A percentile compares a stretch with the other conserved stretches of the same genome.
phyloP scores from a whole-genome alignment of 2,329 filamentous ascomycete genomes.

The Cryphonectria carpinicola region DNA sequence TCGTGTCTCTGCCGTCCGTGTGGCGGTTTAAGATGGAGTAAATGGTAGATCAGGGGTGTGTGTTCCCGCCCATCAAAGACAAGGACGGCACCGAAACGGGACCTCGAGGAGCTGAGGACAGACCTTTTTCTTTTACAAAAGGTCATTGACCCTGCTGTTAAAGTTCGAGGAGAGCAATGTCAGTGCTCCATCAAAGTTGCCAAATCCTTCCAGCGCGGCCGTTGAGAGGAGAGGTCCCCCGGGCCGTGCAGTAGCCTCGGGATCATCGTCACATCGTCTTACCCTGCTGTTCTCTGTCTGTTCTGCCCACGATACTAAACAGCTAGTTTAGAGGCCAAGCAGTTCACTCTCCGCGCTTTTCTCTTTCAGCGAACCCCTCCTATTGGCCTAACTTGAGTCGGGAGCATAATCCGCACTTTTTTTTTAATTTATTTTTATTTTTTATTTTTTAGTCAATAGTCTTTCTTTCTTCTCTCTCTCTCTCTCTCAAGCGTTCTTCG shows the following conservation, averaged over 20 bases:
- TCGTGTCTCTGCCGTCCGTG: not conserved
- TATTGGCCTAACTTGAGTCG: slow-evolving; percentile 2
- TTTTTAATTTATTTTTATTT: not conserved
- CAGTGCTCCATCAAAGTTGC: not conserved
- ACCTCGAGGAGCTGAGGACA: not conserved
- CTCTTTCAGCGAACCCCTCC: not conserved
- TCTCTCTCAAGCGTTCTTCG: too few relatives aligned
- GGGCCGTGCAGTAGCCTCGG: slow-evolving; percentile 9
- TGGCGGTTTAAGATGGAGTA: not conserved
- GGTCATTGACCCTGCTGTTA: not conserved
- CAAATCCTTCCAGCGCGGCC: not conserved
- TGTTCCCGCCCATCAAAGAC: not conserved
- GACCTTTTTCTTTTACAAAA: not conserved
- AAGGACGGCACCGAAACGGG: not conserved
- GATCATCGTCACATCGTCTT: slow-evolving; percentile 8
- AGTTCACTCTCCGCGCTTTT: not conserved
- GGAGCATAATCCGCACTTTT: not conserved
- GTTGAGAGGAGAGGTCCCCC: not conserved
- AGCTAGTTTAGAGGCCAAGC: not conserved
- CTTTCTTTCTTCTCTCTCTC: not conserved
- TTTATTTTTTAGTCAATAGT: not conserved
- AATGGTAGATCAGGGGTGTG: not conserved
- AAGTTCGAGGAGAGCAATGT: not conserved
- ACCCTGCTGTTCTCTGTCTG: not conserved
- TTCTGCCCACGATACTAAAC: not conserved